phyloP scores from a whole-genome alignment of 2,329 filamentous ascomycete species.

The Phialophora tarda region DNA sequence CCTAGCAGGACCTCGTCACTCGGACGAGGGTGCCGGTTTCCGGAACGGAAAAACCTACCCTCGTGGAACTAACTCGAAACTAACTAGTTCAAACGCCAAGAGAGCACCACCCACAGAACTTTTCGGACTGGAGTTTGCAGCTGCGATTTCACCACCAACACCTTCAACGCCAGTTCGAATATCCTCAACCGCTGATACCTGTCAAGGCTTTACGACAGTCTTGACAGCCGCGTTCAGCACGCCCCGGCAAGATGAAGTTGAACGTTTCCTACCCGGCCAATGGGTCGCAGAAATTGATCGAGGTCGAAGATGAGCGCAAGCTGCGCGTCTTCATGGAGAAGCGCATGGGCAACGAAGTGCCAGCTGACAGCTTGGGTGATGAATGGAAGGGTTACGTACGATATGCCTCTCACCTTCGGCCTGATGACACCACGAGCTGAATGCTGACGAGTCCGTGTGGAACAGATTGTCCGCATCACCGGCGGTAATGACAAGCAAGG shows the following conservation, averaged over 20 bases:
- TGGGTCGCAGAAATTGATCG: conserved; percentile 99
- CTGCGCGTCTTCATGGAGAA: conserved; percentile 98
- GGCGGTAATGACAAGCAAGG: conserved; percentile 99
- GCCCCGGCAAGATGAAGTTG: conserved; percentile 66
- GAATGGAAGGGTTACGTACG: conserved; percentile 99
- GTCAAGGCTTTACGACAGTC: conserved; percentile 47
- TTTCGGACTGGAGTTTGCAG: not conserved
- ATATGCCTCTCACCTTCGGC: conserved; percentile 41
- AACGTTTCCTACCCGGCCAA: conserved; percentile 94
- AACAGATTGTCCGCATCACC: conserved; percentile 67
- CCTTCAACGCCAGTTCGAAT: conserved; percentile 25
- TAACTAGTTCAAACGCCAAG: not conserved
- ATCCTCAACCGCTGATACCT: conserved; percentile 46
- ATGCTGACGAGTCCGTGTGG: conserved; percentile 28
- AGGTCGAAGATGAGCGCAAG: conserved; percentile 99
- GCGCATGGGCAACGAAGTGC: conserved; percentile 77
- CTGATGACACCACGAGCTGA: not conserved
- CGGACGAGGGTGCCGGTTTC: not conserved
- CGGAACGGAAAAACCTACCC: not conserved
- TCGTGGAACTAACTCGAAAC: not conserved
- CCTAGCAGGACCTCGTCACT: not conserved
- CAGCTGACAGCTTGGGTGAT: conserved; percentile 92
- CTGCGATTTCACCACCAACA: conserved; percentile 6
- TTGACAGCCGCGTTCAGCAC: conserved; percentile 46
- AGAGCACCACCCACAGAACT: conserved; percentile 10